Evolutionary conservation across 2,329 filamentous ascomycete species (phyloP).

Genomic region (Xylaria sp.): DNA sequence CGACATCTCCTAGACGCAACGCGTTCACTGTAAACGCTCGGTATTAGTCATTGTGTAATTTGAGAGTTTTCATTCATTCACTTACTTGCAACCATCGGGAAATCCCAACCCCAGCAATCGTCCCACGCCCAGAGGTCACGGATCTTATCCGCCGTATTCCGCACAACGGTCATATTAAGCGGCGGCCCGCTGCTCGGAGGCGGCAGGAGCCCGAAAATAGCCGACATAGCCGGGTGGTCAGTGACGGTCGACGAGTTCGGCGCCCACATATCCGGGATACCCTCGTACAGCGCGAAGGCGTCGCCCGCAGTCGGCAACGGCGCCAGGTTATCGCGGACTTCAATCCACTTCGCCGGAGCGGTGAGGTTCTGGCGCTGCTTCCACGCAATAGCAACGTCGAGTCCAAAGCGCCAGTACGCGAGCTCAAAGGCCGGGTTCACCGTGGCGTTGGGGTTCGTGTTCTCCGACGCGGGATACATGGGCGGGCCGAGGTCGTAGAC

Average conservation of each 20-base stretch:
- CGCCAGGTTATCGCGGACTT: slow-evolving; percentile 63
- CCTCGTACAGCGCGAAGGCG: slow-evolving; percentile 67
- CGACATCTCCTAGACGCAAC: slow-evolving; percentile 54
- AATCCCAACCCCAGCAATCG: slow-evolving; percentile 58
- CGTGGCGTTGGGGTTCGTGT: slow-evolving; percentile 67
- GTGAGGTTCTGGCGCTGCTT: slow-evolving; percentile 58
- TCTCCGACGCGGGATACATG: slow-evolving; percentile 63
- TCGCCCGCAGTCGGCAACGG: slow-evolving; percentile 61
- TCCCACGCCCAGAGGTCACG: slow-evolving; percentile 54
- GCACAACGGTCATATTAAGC: slow-evolving; percentile 52
- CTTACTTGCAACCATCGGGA: slow-evolving; percentile 55
- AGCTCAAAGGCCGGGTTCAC: slow-evolving; percentile 70
- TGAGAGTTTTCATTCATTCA: background rate
- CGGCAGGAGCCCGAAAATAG: slow-evolving; percentile 57
- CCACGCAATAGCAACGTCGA: slow-evolving; percentile 65
- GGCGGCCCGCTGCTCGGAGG: slow-evolving; percentile 51
- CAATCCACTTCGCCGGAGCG: slow-evolving; percentile 58
- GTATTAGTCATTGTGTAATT: slow-evolving; percentile 1
- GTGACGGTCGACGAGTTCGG: slow-evolving; percentile 52
- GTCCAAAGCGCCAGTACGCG: slow-evolving; percentile 71
- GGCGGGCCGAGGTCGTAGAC: slow-evolving; percentile 63
- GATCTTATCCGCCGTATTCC: slow-evolving; percentile 55
- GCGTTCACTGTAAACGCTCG: slow-evolving; percentile 50
- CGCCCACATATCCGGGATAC: slow-evolving; percentile 57
- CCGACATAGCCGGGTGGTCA: slow-evolving; percentile 58